Evolutionary conservation across 2,329 filamentous ascomycete genomes (phyloP).

Genomic region (Botrytis hyacinthi): DNA sequence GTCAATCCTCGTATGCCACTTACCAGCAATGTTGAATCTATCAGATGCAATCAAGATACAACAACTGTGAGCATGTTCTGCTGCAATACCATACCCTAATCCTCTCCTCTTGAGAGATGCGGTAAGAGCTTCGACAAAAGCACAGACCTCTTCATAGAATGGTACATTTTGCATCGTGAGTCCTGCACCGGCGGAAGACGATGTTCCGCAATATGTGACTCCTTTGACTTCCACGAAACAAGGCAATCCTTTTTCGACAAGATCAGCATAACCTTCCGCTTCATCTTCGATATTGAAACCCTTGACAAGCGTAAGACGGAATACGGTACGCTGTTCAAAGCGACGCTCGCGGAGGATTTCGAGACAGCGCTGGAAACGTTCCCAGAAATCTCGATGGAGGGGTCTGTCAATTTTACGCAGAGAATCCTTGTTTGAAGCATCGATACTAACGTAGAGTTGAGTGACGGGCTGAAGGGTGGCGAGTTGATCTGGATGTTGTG

Average conservation of each 20-base stretch:
- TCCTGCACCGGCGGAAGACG: constrained; percentile 77
- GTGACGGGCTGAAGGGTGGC: constrained; percentile 80
- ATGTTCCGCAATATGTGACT: constrained; percentile 93
- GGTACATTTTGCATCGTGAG: constrained; percentile 97
- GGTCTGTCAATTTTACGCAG: constrained; percentile 87
- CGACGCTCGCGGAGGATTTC: constrained; percentile 84
- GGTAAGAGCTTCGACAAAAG: constrained; percentile 77
- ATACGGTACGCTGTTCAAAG: constrained; percentile 86
- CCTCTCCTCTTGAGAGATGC: constrained; percentile 66
- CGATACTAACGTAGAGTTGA: constrained; percentile 94
- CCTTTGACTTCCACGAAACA: constrained; percentile 96
- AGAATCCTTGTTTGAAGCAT: constrained; percentile 86
- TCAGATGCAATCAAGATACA: constrained; percentile 84
- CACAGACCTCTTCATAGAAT: constrained; percentile 86
- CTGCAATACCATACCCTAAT: constrained; percentile 83
- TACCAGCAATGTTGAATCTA: constrained; percentile 71
- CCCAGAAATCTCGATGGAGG: constrained; percentile 95
- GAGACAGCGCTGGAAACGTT: constrained; percentile 86
- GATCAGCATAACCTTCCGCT: constrained; percentile 81
- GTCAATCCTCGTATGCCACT: constrained; percentile 90
- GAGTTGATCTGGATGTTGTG: constrained; percentile 90
- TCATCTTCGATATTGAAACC: constrained; percentile 98
- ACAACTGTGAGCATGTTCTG: constrained; percentile 93
- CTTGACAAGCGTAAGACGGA: constrained; percentile 92
- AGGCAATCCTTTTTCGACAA: constrained; percentile 81